phyloP scores from a whole-genome alignment of 2,329 filamentous ascomycete species.

The Dactylellina leptospora region DNA sequence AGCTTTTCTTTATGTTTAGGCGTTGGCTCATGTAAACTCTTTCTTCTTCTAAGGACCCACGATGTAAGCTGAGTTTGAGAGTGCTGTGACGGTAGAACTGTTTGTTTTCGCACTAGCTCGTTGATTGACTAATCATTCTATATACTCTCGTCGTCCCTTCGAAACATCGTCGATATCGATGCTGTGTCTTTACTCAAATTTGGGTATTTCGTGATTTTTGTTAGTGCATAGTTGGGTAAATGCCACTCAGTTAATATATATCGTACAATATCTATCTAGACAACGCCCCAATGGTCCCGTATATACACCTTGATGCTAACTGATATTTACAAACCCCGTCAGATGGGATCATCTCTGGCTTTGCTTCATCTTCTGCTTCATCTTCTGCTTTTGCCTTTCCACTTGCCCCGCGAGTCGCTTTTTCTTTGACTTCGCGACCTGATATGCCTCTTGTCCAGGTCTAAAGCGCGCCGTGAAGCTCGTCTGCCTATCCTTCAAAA shows the following conservation, averaged over 20 bases:
- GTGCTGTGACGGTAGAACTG: constrained; percentile 27
- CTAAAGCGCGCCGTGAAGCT: constrained; percentile 39
- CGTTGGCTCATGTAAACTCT: constrained; percentile 47
- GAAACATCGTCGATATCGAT: too few species aligned
- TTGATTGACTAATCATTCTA: too few species aligned
- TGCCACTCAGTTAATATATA: neutral
- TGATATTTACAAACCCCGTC: neutral
- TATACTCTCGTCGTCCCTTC: too few species aligned
- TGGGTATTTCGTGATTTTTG: neutral
- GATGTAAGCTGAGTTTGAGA: constrained; percentile 30
- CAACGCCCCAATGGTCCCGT: neutral
- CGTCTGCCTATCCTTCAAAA: constrained; percentile 35
- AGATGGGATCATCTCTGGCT: constrained; percentile 5
- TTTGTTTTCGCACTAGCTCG: constrained; percentile 16
- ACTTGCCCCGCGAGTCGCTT: constrained; percentile 5
- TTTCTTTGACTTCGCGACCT: neutral
- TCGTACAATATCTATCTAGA: neutral
- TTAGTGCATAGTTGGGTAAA: constrained; percentile 1
- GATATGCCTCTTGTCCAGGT: constrained; percentile 26
- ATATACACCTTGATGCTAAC: neutral
- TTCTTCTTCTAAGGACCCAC: constrained; percentile 10
- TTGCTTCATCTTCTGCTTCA: constrained; percentile 17
- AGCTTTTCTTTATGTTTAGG: constrained; percentile 6
- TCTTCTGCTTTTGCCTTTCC: too few species aligned
- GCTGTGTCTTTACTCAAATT: too few species aligned